These are phyloP conservation scores for Tulasnella calospora DNA, from an alignment of 768 basidiomycete species.

Conservation along the genomic window DNA sequence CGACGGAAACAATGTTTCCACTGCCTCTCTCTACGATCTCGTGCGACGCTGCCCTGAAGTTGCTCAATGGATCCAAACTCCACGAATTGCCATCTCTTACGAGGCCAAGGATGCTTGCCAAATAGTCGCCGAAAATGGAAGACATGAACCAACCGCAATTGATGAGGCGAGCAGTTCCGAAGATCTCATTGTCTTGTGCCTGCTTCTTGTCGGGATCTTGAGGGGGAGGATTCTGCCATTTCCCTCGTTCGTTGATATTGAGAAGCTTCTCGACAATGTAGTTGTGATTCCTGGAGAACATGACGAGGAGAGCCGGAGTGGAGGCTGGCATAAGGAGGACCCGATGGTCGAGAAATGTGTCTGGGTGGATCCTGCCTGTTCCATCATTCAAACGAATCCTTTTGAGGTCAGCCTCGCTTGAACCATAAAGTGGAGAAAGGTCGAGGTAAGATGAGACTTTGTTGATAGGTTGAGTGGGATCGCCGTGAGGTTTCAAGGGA, in stretches of 20 bases:
- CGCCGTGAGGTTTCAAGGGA: no score
- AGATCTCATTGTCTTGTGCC: slow-evolving; percentile 55
- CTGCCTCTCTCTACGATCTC: slow-evolving; percentile 53
- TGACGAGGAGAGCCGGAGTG: slow-evolving; percentile 64
- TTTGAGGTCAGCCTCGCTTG: slow-evolving; percentile 41
- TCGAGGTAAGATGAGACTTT: slow-evolving; percentile 29
- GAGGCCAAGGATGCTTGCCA: slow-evolving; percentile 24
- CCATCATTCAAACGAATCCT: slow-evolving; percentile 40
- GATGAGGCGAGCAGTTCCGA: slow-evolving; percentile 71
- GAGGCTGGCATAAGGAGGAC: slow-evolving; percentile 75
- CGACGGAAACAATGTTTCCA: slow-evolving; percentile 30
- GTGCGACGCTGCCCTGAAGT: slow-evolving; percentile 51
- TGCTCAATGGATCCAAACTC: slow-evolving; percentile 48
- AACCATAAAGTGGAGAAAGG: slow-evolving; percentile 39
- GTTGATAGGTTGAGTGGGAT: slow-evolving; percentile 6
- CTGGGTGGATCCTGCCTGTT: slow-evolving; percentile 60
- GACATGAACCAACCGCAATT: slow-evolving; percentile 48
- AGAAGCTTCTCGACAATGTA: slow-evolving; percentile 73
- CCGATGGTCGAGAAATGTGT: slow-evolving; percentile 74
- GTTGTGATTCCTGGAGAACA: slow-evolving; percentile 75
- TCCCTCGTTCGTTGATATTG: slow-evolving; percentile 74
- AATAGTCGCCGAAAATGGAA: slow-evolving; percentile 30
- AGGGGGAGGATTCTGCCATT: slow-evolving; percentile 49
- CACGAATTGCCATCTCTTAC: slow-evolving; percentile 29
- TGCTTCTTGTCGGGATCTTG: slow-evolving; percentile 32